phyloP scores from a whole-genome alignment of 768 basidiomycete genomes.

The Xanthoconium purpureum region DNA sequence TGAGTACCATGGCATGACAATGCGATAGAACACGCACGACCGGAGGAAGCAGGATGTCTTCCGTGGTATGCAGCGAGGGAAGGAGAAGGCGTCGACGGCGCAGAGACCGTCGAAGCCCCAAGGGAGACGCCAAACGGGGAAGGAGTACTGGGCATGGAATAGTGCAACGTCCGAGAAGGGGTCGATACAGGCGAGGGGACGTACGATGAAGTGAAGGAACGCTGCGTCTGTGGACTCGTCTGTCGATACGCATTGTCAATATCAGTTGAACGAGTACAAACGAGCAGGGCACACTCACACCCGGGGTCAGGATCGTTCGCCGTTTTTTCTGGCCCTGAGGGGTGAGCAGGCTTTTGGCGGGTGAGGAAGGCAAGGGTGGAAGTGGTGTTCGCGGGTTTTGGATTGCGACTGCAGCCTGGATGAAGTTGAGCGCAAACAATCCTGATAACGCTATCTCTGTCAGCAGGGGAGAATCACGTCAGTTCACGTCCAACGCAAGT shows the following conservation, averaged over 20 bases:
- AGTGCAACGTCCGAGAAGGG: conserved; percentile 32
- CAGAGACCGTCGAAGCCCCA: conserved; percentile 27
- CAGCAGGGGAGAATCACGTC: background rate
- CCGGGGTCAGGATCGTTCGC: conserved; percentile 21
- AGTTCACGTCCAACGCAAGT: background rate
- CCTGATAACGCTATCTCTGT: conserved; percentile 32
- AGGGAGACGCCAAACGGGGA: conserved; percentile 38
- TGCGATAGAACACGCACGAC: conserved; percentile 29
- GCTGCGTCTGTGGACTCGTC: conserved; percentile 29
- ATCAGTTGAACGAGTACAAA: background rate
- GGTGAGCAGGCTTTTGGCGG: conserved; percentile 20
- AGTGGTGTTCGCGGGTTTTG: conserved; percentile 34
- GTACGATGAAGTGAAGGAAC: conserved; percentile 31
- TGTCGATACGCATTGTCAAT: background rate
- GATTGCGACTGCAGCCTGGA: conserved; percentile 37
- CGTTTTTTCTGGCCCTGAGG: conserved; percentile 29
- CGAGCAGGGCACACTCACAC: conserved; percentile 11
- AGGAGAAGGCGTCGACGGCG: conserved; percentile 35
- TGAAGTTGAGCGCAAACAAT: conserved; percentile 33
- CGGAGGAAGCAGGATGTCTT: conserved; percentile 33
- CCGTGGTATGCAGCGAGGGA: conserved; percentile 41
- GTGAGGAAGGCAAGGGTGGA: conserved; percentile 25
- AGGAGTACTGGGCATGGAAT: conserved; percentile 37
- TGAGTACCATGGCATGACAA: background rate
- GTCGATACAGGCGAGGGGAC: conserved; percentile 30